A percentile compares a stretch with the other conserved stretches of the same genome.
These are phyloP conservation scores for Mycena belliarum DNA, from an alignment of 768 basidiomycete species.

Conservation along the genomic window DNA sequence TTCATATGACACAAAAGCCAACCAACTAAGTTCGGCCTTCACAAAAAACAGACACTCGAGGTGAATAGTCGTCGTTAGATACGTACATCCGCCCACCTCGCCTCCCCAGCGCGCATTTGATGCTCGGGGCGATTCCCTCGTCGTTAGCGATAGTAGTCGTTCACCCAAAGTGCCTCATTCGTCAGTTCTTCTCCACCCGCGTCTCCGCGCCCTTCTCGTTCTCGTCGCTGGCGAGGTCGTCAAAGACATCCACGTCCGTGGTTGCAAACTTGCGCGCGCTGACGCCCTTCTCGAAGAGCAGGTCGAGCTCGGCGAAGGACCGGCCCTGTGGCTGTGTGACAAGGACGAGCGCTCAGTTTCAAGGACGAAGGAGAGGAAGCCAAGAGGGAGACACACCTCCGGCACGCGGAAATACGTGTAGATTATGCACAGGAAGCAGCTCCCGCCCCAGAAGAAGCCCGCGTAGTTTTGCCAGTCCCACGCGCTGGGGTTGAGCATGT, in stretches of 20 bases:
- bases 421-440: conserved; percentile 19
- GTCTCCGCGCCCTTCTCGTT: neutral
- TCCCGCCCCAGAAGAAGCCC: conserved; percentile 24
- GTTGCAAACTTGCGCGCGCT: conserved; percentile 28
- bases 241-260: conserved; percentile 22
- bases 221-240: neutral
- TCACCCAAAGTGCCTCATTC: neutral
- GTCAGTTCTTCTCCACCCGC: neutral
- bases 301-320: conserved; percentile 29
- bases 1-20: no score
- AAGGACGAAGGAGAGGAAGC: no score
- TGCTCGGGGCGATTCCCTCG: no score
- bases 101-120: no score
- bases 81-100: no score
- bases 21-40: no score
- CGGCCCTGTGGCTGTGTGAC: conserved; percentile 22
- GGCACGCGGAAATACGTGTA: conserved; percentile 24
- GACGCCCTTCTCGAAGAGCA: conserved; percentile 32
- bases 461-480: conserved; percentile 23
- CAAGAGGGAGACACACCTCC: conserved; percentile 8
- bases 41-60: no score
- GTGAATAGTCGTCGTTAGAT: no score
- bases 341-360: no score
- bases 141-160: no score
- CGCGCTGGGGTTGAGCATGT: conserved; percentile 23